These are phyloP conservation scores for Haematococcus lacustris DNA, from an alignment of 139 green algal species.

Conservation along the genomic window DNA sequence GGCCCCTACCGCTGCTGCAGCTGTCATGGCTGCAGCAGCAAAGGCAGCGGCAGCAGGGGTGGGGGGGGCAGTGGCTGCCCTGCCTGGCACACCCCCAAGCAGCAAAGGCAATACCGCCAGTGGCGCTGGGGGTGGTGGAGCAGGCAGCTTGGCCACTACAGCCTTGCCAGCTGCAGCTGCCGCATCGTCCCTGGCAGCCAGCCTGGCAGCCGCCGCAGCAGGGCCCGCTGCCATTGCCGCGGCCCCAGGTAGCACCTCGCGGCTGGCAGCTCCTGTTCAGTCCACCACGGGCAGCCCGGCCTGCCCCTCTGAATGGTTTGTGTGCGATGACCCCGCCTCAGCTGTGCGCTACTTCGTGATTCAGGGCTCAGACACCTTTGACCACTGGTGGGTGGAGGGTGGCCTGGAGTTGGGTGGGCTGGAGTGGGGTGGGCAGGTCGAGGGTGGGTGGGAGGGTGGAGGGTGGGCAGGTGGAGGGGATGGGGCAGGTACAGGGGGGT, in stretches of 20 bases:
- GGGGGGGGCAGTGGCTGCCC: too few relatives aligned
- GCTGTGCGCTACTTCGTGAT: slow-evolving; percentile 69
- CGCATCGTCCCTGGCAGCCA: slow-evolving; percentile 12
- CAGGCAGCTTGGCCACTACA: too few relatives aligned
- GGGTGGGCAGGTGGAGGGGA: too few relatives aligned
- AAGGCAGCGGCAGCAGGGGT: too few relatives aligned
- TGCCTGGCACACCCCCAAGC: too few relatives aligned
- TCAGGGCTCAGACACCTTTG: slow-evolving; percentile 52
- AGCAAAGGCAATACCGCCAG: too few relatives aligned
- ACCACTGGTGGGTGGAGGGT: too few relatives aligned
- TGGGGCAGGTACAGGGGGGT: too few relatives aligned
- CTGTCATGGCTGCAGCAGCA: slow-evolving; percentile 10
- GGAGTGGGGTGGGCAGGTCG: slow-evolving; percentile 26
- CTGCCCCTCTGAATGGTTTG: slow-evolving; percentile 73
- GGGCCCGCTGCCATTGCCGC: slow-evolving; percentile 1
- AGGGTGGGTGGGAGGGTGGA: too few relatives aligned
- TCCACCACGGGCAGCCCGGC: neutral
- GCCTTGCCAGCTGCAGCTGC: slow-evolving; percentile 24
- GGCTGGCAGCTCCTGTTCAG: neutral
- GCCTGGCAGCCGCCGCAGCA: slow-evolving; percentile 8
- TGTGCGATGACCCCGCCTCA: slow-evolving; percentile 60
- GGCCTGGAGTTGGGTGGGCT: too few relatives aligned
- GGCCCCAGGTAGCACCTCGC: neutral
- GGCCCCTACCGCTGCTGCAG: slow-evolving; percentile 13
- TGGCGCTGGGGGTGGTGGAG: too few relatives aligned